Base-by-base conservation (phyloP, 2,329 filamentous ascomycete genomes). In the Trichoderma citrinoviride region DNA sequence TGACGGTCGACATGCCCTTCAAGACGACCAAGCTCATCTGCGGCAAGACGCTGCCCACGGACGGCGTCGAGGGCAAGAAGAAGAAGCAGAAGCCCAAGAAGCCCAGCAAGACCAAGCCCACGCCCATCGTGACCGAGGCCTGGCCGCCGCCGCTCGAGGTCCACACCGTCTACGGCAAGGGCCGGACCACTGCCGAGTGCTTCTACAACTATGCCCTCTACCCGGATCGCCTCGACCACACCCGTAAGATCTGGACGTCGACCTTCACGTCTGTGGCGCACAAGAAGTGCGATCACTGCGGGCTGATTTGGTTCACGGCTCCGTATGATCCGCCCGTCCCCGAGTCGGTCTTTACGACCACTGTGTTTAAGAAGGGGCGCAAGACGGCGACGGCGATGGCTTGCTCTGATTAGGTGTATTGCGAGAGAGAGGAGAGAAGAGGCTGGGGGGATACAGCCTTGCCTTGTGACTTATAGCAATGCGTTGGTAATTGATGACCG, bases 11-110 rank as follows among this genome's bases (percentile, higher is more conserved):
- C 2, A 41, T 17, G 14, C 61, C 71, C 4, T 55, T 25, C 19
- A 65, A 55, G 5, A 67, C 64, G 1, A 70, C 66, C 7, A 61
- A 61, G 10, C 37, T 69, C 41, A 53, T 37, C 12, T 72, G 71
- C 64, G 55, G 49, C 50, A 17, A 17, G 29, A 29, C 58, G 33
- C 33, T 37, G 12, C 33, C 33, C 33, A 37, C 33, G 33, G 33
- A 37, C 33, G 33, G 12, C 33, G 33, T 12, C 33, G 33, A 37
- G 33, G 33, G 12, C 33, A 37, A 37, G 10, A 14, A 37, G 33
- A 37, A 37, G 33, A 37, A 37, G 33, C 14, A 37, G 33, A 25
- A 37, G 41, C 25, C 12, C 23, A 23, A 14, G 10, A 37, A 37
- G 33, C 10, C 12, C 33, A 14, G 33, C 33, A 37, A 37, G 33